Base-by-base conservation (phyloP, 2,329 filamentous ascomycete genomes). In the Pestalotiopsis sp. region DNA sequence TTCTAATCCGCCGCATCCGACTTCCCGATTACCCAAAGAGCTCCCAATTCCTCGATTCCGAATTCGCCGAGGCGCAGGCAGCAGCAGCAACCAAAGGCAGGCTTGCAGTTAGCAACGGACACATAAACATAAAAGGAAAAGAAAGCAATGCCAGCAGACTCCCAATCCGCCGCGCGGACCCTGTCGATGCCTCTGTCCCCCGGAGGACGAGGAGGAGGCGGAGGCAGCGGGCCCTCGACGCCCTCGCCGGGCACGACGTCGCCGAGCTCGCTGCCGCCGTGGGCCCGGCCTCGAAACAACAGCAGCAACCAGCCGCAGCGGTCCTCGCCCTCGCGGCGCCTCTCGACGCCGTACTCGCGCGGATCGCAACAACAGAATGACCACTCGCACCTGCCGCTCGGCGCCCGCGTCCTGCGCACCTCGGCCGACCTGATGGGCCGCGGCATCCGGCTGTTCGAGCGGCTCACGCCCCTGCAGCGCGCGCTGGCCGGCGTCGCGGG, bases 381-480 rank as follows among this genome's bases (percentile, higher is more conserved):
- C 67, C 49, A 59, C 67, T 59, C 72, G 65, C 68, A 74, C 69
- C 66, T 68, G 41, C 76, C 82, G 68, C 75, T 81, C 60, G 76
- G 78, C 67, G 78, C 80, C 52, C 81, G 83, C 69, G 76, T 84
- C 67, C 75, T 83, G 70, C 79, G 77, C 58, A 81, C 79, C 20
- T 80, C 82, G 62, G 77, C 82, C 68, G 81, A 84, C 71, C 74
- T 85, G 11, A 78, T 71, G 59, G 75, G 80, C 72, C 78, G 84
- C 69, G 77, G 83, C 36, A 64, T 85, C 60, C 80, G 81, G 68
- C 81, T 86, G 60, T 92, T 88, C 80, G 78, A 84, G 71, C 82
- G 81, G 71, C 83, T 93, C 66, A 83, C 87, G 14, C 83, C 87
- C 1, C 75, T 89, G 68, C 91, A 97, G 79, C 88, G 88, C 73